phyloP scores from a whole-genome alignment of 1,139 yeast genomes.

The Geotrichum phurueaensis region DNA sequence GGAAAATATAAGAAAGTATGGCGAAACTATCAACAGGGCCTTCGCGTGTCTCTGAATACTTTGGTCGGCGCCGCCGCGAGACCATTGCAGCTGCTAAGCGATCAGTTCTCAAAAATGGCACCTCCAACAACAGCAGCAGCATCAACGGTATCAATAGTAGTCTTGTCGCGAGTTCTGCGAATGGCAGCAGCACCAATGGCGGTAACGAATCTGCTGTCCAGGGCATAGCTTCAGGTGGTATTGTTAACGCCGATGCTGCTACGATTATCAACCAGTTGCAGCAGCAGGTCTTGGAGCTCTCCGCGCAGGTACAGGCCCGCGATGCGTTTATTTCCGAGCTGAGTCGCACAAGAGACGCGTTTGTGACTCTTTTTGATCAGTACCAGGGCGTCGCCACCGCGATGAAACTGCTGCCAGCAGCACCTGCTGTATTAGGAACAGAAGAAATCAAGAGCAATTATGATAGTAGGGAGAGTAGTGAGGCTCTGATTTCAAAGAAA shows the following conservation, averaged over 20 bases:
- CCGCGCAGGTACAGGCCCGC: neutral
- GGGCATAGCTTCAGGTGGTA: neutral
- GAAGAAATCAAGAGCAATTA: neutral
- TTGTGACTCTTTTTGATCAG: neutral
- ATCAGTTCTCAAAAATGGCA: neutral
- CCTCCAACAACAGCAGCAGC: neutral
- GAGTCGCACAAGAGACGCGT: neutral
- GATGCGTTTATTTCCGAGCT: neutral
- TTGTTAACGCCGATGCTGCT: neutral
- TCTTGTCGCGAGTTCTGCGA: neutral
- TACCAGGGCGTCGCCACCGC: neutral
- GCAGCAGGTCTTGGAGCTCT: neutral
- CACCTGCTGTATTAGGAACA: neutral
- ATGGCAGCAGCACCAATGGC: neutral
- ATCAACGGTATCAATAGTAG: neutral
- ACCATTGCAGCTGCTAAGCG: neutral
- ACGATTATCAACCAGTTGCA: neutral
- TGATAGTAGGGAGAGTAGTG: neutral
- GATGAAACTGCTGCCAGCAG: neutral
- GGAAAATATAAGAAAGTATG: neutral
- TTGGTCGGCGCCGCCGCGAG: neutral
- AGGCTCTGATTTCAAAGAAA: neutral
- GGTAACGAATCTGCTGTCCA: neutral
- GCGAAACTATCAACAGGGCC: conserved; percentile 10
- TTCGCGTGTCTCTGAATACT: neutral